Evolutionary conservation across 2,329 filamentous ascomycete genomes (phyloP).

Genomic region (Calonectria fujianensis): DNA sequence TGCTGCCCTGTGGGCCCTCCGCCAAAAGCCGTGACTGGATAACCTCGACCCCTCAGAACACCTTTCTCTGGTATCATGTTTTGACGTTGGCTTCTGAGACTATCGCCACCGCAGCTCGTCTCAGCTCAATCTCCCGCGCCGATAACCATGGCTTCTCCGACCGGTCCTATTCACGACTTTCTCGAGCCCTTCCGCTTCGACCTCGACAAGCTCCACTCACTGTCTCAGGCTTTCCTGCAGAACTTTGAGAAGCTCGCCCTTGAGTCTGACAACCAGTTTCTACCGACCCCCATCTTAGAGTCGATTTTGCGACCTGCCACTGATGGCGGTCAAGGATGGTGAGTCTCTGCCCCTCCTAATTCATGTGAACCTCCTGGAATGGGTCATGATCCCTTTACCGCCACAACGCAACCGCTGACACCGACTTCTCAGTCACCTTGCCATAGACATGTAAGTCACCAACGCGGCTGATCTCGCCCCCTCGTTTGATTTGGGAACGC

Average conservation of each 20-base stretch:
- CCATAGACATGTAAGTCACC: slow-evolving; percentile 78
- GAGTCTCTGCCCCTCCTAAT: slow-evolving; percentile 57
- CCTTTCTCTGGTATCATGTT: slow-evolving; percentile 21
- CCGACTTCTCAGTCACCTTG: slow-evolving; percentile 69
- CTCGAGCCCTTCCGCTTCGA: slow-evolving; percentile 71
- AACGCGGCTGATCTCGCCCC: not conserved
- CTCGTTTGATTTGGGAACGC: not conserved
- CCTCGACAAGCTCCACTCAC: slow-evolving; percentile 64
- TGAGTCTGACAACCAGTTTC: slow-evolving; percentile 73
- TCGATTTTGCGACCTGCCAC: slow-evolving; percentile 71
- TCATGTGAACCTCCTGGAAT: slow-evolving; percentile 8
- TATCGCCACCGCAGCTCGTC: not conserved
- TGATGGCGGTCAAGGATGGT: slow-evolving; percentile 68
- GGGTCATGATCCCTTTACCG: not conserved
- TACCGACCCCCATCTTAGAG: slow-evolving; percentile 77
- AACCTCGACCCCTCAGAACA: slow-evolving; percentile 2
- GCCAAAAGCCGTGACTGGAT: slow-evolving; percentile 8
- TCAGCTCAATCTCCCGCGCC: not conserved
- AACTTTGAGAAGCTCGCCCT: slow-evolving; percentile 72
- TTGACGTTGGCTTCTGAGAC: slow-evolving; percentile 5
- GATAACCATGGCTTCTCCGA: slow-evolving; percentile 41
- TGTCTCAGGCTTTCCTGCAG: slow-evolving; percentile 68
- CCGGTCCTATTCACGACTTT: slow-evolving; percentile 63
- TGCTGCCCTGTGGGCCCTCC: slow-evolving; percentile 23
- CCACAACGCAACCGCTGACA: slow-evolving; percentile 42